Evolutionary conservation across 352 stramenopile species (phyloP), one percentile per base, ranked within the genome.

Genomic region (Globisporangium parvum): DNA sequence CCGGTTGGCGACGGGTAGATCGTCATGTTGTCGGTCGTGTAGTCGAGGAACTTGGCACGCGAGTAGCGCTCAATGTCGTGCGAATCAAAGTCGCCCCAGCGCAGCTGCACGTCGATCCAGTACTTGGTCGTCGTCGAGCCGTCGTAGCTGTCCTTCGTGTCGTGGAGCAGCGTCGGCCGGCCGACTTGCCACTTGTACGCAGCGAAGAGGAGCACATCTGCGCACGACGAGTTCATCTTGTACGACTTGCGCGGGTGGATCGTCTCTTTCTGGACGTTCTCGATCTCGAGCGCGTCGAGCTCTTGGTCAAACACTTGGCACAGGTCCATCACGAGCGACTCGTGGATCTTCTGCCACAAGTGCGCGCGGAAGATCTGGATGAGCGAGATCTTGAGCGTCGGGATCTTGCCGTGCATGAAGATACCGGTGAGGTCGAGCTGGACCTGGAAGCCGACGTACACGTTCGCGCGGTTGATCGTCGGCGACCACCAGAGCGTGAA

Each of bases 321-420:
- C 66, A 97, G 78, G 71, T 98, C 96, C 96, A 98, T 98, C 0
- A 98, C 96, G 41, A 98, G 80, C 50, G 89, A 98, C 75, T 99
- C 98, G 73, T 99, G 98, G 66, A 99, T 99, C 75, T 99, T 99
- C 75, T 99, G 98, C 98, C 98, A 99, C 79, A 99, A 88, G 60
- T 99, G 98, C 5, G 98, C 97, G 18, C 98, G 87, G 80, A 98
- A 98, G 71, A 98, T 98, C 60, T 97, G 89, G 51, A 97, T 97
- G 42, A 97, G 63, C 45, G 93, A 98, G 56, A 99, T 99, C 83
- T 99, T 99, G 35, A 99, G 85, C n/a, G 97, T 99, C 45, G 98
- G 98, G 70, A 99, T 99, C 70, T 99, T 99, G 52, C 98, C 98
- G 84, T 99, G 98, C 98, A 99, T 99, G 76, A 99, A 99, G 63